These are phyloP conservation scores for Eudorina sp. DNA, from an alignment of 139 green algal genomes.

Conservation along the genomic window DNA sequence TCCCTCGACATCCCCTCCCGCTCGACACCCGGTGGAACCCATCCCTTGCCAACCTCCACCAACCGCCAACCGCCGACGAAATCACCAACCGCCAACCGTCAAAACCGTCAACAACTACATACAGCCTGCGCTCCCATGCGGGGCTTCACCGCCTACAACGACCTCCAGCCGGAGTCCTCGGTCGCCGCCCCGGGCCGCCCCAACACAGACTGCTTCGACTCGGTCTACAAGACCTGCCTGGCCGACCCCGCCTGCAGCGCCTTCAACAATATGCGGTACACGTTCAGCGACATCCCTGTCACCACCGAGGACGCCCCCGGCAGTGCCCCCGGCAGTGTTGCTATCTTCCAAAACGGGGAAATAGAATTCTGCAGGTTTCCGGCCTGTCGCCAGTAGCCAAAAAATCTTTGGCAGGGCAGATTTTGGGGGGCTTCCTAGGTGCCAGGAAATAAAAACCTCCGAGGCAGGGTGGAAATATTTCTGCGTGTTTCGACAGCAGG, in stretches of 20 bases:
- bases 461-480: background rate
- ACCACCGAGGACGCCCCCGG: background rate
- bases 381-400: background rate
- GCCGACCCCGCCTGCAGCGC: background rate
- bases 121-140: background rate
- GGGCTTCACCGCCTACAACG: background rate
- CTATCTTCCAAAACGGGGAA: background rate
- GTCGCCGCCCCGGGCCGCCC: no score
- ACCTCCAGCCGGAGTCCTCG: background rate
- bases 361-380: no score
- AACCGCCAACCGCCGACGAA: no score
- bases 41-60: no score
- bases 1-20: no score
- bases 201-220: background rate
- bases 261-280: constrained; percentile 4
- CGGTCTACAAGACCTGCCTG: background rate
- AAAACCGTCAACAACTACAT: no score
- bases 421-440: background rate
- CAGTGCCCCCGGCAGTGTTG: background rate
- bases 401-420: background rate
- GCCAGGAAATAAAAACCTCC: background rate
- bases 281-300: background rate
- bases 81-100: no score
- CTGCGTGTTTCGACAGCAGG: background rate
- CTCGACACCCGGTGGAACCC: no score